Conservation (phyloP, 179 eudicot genomes). For the Corrigiola litoralis region DNA sequence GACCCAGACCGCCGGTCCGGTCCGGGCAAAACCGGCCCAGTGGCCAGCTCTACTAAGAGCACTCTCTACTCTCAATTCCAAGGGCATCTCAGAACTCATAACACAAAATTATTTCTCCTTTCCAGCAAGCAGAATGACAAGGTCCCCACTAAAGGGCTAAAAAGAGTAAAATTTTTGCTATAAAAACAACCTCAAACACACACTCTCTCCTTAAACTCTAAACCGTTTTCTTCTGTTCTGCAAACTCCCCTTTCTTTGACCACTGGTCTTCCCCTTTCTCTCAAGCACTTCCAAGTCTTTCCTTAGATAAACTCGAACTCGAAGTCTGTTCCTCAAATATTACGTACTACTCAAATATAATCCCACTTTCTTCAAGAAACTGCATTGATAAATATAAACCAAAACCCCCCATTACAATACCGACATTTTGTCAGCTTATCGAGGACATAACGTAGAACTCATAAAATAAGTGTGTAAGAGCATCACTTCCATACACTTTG, state of each 20-base stretch:
- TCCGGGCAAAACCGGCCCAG: too few species aligned
- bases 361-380: not conserved
- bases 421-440: constrained; percentile 16
- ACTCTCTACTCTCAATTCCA: too few species aligned
- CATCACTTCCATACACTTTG: too few species aligned
- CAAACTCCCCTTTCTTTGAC: constrained; percentile 14
- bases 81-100: too few species aligned
- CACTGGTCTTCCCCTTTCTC: constrained; percentile 4
- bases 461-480: too few species aligned
- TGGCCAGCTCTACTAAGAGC: too few species aligned
- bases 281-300: not conserved
- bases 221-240: not conserved
- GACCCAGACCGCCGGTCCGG: too few species aligned
- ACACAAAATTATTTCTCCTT: not conserved
- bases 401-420: not conserved
- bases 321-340: not conserved
- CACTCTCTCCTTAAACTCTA: constrained; percentile 1
- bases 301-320: too few species aligned
- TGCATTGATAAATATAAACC: too few species aligned
- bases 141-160: not conserved
- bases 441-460: not conserved
- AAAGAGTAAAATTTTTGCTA: not conserved
- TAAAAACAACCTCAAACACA: constrained; percentile 5
- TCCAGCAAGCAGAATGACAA: not conserved
- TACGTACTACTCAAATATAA: not conserved